These are phyloP conservation scores for Mimosa bimucronata DNA, from an alignment of 306 rosid species.

Conservation along the genomic window DNA sequence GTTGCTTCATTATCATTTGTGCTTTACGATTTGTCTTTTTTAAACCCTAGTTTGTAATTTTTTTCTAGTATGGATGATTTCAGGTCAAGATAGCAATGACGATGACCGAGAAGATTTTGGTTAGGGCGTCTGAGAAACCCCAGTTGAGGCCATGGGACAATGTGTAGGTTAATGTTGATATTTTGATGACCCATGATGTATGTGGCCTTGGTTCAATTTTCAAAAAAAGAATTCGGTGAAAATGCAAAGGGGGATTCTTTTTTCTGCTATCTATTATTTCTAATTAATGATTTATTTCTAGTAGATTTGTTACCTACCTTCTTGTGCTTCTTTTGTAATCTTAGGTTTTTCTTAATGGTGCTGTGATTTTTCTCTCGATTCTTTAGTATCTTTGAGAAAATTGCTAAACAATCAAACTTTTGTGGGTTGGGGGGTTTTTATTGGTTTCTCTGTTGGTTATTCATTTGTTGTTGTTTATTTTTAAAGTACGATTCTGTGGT, in stretches of 20 bases:
- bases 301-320: too few relatives aligned
- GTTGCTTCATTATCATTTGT: slow-evolving; percentile 17
- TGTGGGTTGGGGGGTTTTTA: too few relatives aligned
- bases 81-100: slow-evolving; percentile 92
- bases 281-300: too few relatives aligned
- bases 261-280: not conserved
- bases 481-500: too few relatives aligned
- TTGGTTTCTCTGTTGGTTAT: too few relatives aligned
- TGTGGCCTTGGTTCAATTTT: slow-evolving; percentile 94
- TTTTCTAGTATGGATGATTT: slow-evolving; percentile 31
- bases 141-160: slow-evolving; percentile 82
- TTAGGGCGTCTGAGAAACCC: slow-evolving; percentile 74
- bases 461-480: too few relatives aligned
- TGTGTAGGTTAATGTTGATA: slow-evolving; percentile 83
- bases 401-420: too few relatives aligned
- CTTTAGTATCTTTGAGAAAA: too few relatives aligned
- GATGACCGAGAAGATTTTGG: slow-evolving; percentile 91
- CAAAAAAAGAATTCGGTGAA: slow-evolving; percentile 91
- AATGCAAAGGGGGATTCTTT: slow-evolving; percentile 79
- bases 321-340: too few relatives aligned
- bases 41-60: slow-evolving; percentile 4
- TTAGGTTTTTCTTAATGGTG: too few relatives aligned
- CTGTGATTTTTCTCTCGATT: too few relatives aligned
- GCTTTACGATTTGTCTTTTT: slow-evolving; percentile 27
- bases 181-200: slow-evolving; percentile 96